Evolutionary conservation across 202 grass and related monocot genomes (phyloP).

Genomic region (Musa balbisiana): DNA sequence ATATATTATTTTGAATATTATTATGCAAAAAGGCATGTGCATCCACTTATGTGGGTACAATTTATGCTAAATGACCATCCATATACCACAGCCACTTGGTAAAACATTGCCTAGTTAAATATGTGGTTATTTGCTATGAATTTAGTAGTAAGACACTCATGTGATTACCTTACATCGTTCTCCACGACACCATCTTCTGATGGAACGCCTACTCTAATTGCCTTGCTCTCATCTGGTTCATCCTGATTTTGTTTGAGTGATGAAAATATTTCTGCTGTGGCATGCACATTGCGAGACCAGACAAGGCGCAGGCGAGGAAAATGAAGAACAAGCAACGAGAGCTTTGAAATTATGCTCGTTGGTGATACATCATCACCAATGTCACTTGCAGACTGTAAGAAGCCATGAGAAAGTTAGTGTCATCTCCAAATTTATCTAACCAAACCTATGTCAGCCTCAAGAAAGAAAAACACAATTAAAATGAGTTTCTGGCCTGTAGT

Average conservation of each 20-base stretch:
- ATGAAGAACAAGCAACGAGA: slow-evolving; percentile 81
- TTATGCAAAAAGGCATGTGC: neutral
- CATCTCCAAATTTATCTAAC: neutral
- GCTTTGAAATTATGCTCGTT: slow-evolving; percentile 85
- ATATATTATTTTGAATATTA: neutral
- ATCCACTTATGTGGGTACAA: neutral
- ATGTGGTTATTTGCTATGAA: neutral
- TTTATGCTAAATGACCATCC: neutral
- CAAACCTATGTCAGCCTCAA: no score
- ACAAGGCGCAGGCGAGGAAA: slow-evolving; percentile 84
- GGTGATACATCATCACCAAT: slow-evolving; percentile 87
- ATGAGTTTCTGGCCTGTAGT: no score
- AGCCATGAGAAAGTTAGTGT: slow-evolving; percentile 29
- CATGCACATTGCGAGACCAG: slow-evolving; percentile 87
- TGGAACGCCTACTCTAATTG: slow-evolving; percentile 83
- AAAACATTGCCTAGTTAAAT: neutral
- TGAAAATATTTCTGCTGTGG: slow-evolving; percentile 76
- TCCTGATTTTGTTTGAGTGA: slow-evolving; percentile 95
- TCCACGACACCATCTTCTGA: slow-evolving; percentile 75
- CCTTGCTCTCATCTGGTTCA: slow-evolving; percentile 88
- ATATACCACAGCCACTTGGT: neutral
- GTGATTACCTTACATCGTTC: slow-evolving; percentile 65
- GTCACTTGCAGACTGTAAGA: slow-evolving; percentile 65
- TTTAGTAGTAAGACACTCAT: neutral
- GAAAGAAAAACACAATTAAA: no score